Evolutionary conservation across 108 stramenopile genomes (phyloP).

Genomic region (Skeletonema menzelii): DNA sequence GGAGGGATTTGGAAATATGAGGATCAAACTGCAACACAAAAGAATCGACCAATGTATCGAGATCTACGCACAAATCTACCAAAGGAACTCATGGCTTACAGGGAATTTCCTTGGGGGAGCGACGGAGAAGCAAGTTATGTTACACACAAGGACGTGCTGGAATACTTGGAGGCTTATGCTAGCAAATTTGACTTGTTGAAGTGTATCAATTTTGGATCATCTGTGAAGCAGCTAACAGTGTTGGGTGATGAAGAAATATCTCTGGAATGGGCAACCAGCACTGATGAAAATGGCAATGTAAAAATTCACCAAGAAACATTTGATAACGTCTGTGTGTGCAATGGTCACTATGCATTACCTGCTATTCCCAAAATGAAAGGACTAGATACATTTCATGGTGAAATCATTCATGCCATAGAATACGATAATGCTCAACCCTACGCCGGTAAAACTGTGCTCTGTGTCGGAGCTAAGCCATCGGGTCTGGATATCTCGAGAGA

Average conservation of each 20-base stretch:
- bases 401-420: slow-evolving; percentile 75
- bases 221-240: slow-evolving; percentile 62
- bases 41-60: slow-evolving; percentile 74
- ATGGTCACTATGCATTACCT: slow-evolving; percentile 87
- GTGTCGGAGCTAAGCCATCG: slow-evolving; percentile 87
- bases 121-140: slow-evolving; percentile 57
- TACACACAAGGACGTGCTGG: slow-evolving; percentile 62
- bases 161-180: slow-evolving; percentile 67
- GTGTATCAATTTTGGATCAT: slow-evolving; percentile 52
- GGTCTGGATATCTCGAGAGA: slow-evolving; percentile 91
- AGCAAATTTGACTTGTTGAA: slow-evolving; percentile 50
- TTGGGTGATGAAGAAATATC: slow-evolving; percentile 19
- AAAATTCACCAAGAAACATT: slow-evolving; percentile 49
- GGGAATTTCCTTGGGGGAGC: slow-evolving; percentile 73
- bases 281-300: not conserved
- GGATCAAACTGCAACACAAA: not conserved
- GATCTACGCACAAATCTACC: slow-evolving; percentile 82
- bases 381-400: slow-evolving; percentile 52
- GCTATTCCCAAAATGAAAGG: slow-evolving; percentile 63
- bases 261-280: slow-evolving; percentile 29
- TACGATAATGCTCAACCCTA: slow-evolving; percentile 82
- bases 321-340: slow-evolving; percentile 88
- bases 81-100: slow-evolving; percentile 82
- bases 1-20: slow-evolving; percentile 79
- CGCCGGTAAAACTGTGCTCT: slow-evolving; percentile 70